Evolutionary conservation across 257 asterid species (phyloP).

Genomic region (Voacanga thouarsii): DNA sequence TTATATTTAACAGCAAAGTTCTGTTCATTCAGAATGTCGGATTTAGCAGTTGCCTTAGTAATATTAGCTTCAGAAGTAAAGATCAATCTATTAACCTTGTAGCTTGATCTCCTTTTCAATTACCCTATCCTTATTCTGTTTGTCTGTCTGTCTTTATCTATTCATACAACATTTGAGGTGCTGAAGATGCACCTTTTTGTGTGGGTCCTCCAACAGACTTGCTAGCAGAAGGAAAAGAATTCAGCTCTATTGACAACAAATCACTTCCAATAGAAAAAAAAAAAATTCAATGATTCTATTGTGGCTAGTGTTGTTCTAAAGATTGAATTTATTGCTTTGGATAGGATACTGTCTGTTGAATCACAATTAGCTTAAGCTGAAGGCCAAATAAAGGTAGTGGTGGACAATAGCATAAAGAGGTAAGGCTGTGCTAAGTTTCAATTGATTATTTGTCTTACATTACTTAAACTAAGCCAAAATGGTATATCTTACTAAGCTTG

Average conservation of each 20-base stretch:
- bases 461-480: neutral
- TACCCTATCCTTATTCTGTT: neutral
- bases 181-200: slow-evolving; percentile 30
- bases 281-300: slow-evolving; percentile 35
- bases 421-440: slow-evolving; percentile 24
- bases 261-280: slow-evolving; percentile 40
- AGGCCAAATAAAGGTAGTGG: slow-evolving; percentile 42
- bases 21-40: neutral
- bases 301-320: slow-evolving; percentile 32
- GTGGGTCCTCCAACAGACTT: slow-evolving; percentile 32
- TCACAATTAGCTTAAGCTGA: slow-evolving; percentile 39
- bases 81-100: neutral
- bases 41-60: neutral
- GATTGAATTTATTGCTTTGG: slow-evolving; percentile 55
- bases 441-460: neutral
- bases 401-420: slow-evolving; percentile 56
- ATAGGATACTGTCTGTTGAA: slow-evolving; percentile 67
- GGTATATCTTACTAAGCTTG: too few species aligned
- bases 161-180: slow-evolving; percentile 6
- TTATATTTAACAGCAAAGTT: neutral
- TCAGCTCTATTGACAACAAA: slow-evolving; percentile 33
- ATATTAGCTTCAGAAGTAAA: neutral
- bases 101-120: neutral
- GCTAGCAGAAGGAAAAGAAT: slow-evolving; percentile 34
- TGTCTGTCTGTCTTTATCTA: neutral